phyloP scores from a whole-genome alignment of 225 moss, liverwort and hornwort genomes.

The Neckera pumila region DNA sequence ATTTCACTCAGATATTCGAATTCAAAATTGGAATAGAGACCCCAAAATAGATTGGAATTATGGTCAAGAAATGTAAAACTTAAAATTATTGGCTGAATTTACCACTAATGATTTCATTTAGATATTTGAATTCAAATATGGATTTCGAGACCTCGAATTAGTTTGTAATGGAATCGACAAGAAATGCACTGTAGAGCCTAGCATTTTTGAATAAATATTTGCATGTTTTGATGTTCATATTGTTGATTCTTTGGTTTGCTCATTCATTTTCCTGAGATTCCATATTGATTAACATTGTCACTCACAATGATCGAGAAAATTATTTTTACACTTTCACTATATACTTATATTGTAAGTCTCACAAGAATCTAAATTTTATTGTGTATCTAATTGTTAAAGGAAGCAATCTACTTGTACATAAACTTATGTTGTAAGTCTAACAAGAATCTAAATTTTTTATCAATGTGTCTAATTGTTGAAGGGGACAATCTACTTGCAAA shows the following conservation, averaged over 20 bases:
- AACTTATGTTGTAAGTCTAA: neutral
- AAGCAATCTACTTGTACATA: neutral
- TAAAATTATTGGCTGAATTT: too few relatives aligned
- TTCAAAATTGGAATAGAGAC: neutral
- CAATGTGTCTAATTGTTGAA: neutral
- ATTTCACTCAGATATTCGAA: neutral
- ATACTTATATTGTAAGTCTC: neutral
- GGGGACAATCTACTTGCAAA: neutral
- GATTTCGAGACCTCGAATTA: accelerated
- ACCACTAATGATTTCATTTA: too few relatives aligned
- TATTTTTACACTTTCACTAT: neutral
- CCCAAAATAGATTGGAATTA: too few relatives aligned
- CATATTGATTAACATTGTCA: too few relatives aligned
- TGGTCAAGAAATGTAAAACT: too few relatives aligned
- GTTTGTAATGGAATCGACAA: neutral
- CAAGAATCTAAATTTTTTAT: neutral
- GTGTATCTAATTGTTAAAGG: neutral
- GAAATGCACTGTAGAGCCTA: neutral
- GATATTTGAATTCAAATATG: neutral
- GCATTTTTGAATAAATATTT: neutral
- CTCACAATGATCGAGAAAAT: neutral
- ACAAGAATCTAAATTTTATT: neutral
- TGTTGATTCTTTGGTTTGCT: neutral
- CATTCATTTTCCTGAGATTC: neutral
- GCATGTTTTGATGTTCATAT: neutral